Base-by-base conservation (phyloP, 371 early-diverging fungal genomes). In the Apophysomyces ossiformis region DNA sequence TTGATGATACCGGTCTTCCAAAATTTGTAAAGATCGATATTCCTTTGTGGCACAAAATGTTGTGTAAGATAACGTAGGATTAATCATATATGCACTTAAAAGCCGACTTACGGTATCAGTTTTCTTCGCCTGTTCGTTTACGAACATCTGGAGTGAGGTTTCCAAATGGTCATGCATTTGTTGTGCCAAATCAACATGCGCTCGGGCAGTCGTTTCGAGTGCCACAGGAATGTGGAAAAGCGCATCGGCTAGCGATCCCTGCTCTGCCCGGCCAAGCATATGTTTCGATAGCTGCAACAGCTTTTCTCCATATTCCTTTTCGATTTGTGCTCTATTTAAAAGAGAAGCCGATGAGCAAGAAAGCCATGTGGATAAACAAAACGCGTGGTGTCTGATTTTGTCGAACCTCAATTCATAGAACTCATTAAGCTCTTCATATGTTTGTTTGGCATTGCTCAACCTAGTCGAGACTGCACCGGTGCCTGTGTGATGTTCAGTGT, bases 131-230 rank as follows among this genome's bases (percentile, higher is more conserved):
- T 70, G 71, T 37, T 74, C 74, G 16, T 70, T 66, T 1, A 68
- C 21, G 58, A 74, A 74, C 11, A 38, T 63, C 26, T 54, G 59
- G 5, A 74, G 64, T 12, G 74, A 70, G n/a, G 66, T 45, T 37
- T 70, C 58, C 2, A 74, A 58, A 44, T 70, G 70, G 18, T 70
- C 64, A 45, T 67, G 63, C 15, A 74, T 44, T 45, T 70, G 74
- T n/a, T 70, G 63, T n/a, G 74, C 64, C n/a, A 74, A 56, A 62
- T 74, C 74, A 18, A 64, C 21, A 54, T 74, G 74, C 12, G 74
- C 74, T 38, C 74, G 60, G 5, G 66, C 74, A 21, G 74, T 68
- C 1, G 69, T 70, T 62, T 74, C 74, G 15, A 70, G 50, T 4
- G 74, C 74, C 35, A 66, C 69, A 4, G 74, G 74, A 35, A 74